Conservation (phyloP, 345 rosid genomes). For the Reutealis trisperma region DNA sequence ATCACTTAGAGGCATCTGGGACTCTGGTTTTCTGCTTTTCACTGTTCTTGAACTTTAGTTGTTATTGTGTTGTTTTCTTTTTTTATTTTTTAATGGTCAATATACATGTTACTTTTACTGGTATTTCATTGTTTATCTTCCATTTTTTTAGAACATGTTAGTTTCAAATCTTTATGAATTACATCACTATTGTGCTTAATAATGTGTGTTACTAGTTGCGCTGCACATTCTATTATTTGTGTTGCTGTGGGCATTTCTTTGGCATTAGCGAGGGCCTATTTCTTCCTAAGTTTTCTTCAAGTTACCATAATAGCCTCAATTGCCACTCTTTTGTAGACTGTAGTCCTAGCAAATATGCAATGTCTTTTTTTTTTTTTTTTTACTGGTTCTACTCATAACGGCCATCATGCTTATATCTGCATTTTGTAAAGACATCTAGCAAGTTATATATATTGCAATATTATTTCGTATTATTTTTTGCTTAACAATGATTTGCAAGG, state of each 20-base stretch:
- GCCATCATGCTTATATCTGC: neutral
- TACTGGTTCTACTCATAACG: neutral
- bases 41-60: too few relatives aligned
- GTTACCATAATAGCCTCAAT: neutral
- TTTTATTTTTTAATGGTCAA: neutral
- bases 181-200: too few relatives aligned
- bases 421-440: too few relatives aligned
- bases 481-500: neutral
- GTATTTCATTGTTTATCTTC: neutral
- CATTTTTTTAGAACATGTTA: neutral
- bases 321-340: too few relatives aligned
- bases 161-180: too few relatives aligned
- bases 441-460: too few relatives aligned
- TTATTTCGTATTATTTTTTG: too few relatives aligned
- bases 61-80: neutral
- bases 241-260: too few relatives aligned
- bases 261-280: too few relatives aligned
- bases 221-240: too few relatives aligned
- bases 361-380: neutral
- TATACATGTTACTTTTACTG: constrained; percentile 18
- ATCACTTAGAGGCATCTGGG: constrained; percentile 25
- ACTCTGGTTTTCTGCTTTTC: constrained; percentile 16
- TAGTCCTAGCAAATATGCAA: neutral
- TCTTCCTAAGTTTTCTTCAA: neutral
- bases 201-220: too few relatives aligned